These are phyloP conservation scores for Chrysosporium keratinophilum DNA, from an alignment of 2,329 filamentous ascomycete genomes.

Conservation along the genomic window DNA sequence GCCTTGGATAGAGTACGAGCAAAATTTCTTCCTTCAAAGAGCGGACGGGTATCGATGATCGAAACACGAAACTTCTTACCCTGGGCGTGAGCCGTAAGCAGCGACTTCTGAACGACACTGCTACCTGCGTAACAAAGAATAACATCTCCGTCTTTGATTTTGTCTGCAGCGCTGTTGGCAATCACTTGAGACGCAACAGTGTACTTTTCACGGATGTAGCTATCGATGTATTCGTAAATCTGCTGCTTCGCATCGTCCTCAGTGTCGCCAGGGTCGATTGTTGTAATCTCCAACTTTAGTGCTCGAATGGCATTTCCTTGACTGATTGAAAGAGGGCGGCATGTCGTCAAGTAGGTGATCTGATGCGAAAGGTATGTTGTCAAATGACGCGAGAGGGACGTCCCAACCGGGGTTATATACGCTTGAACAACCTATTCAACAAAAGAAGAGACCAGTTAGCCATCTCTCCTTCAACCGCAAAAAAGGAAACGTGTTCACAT, in stretches of 20 bases:
- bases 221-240: slow-evolving; percentile 72
- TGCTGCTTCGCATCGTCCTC: slow-evolving; percentile 72
- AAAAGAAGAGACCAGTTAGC: background rate
- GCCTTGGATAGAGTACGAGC: slow-evolving; percentile 59
- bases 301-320: slow-evolving; percentile 96
- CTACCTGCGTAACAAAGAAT: slow-evolving; percentile 81
- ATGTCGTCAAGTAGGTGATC: slow-evolving; percentile 87
- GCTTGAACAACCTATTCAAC: slow-evolving; percentile 67
- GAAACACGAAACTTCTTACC: slow-evolving; percentile 75
- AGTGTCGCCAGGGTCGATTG: slow-evolving; percentile 73
- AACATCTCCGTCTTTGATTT: slow-evolving; percentile 69
- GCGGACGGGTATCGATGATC: slow-evolving; percentile 65
- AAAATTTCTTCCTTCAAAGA: slow-evolving; percentile 60
- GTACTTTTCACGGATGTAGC: slow-evolving; percentile 82
- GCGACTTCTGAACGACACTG: slow-evolving; percentile 71
- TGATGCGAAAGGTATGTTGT: slow-evolving; percentile 88
- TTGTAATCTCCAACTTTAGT: slow-evolving; percentile 84
- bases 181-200: slow-evolving; percentile 80
- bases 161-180: slow-evolving; percentile 59
- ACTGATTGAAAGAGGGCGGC: slow-evolving; percentile 87
- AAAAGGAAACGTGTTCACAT: slow-evolving; percentile 25
- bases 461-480: background rate
- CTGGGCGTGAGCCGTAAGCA: slow-evolving; percentile 58
- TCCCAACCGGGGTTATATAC: slow-evolving; percentile 80
- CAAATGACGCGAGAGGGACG: slow-evolving; percentile 79